Percentiles rank a stretch among this genome's conserved stretches.
Conservation (phyloP, 2,329 filamentous ascomycete genomes). For the Xylaria sp. region DNA sequence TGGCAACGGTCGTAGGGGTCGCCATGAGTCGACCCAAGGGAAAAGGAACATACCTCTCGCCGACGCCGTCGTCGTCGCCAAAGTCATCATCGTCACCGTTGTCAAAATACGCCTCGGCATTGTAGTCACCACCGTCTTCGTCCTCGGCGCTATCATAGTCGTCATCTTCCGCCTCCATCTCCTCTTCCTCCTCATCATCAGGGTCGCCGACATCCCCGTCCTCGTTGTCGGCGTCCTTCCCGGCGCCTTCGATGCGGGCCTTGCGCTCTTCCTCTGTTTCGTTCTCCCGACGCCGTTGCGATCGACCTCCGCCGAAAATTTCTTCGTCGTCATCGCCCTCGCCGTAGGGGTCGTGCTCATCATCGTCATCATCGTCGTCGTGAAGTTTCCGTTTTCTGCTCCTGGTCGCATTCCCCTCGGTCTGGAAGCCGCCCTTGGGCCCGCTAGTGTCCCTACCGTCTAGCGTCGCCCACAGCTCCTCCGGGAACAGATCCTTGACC, state of each 20-base stretch:
- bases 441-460: conserved; percentile 56
- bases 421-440: conserved; percentile 45
- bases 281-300: conserved; percentile 38
- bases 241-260: conserved; percentile 47
- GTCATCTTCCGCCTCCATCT: conserved; percentile 54
- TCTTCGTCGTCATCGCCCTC: conserved; percentile 43
- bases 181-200: conserved; percentile 60
- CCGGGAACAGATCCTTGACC: conserved; percentile 62
- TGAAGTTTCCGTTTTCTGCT: conserved; percentile 56
- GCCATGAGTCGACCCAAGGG: not conserved
- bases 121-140: conserved; percentile 69
- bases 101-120: conserved; percentile 70
- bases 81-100: conserved; percentile 64
- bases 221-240: conserved; percentile 48
- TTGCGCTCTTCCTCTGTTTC: conserved; percentile 50
- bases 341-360: conserved; percentile 53
- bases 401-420: conserved; percentile 45
- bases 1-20: not conserved
- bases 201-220: conserved; percentile 50
- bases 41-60: conserved; percentile 34
- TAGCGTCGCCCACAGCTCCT: conserved; percentile 65
- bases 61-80: conserved; percentile 59
- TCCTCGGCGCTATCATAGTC: conserved; percentile 62
- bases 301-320: conserved; percentile 22
- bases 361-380: conserved; percentile 58